These are phyloP conservation scores for Lichenothelia convexa DNA, from an alignment of 495 filamentous ascomycete species.

Conservation along the genomic window DNA sequence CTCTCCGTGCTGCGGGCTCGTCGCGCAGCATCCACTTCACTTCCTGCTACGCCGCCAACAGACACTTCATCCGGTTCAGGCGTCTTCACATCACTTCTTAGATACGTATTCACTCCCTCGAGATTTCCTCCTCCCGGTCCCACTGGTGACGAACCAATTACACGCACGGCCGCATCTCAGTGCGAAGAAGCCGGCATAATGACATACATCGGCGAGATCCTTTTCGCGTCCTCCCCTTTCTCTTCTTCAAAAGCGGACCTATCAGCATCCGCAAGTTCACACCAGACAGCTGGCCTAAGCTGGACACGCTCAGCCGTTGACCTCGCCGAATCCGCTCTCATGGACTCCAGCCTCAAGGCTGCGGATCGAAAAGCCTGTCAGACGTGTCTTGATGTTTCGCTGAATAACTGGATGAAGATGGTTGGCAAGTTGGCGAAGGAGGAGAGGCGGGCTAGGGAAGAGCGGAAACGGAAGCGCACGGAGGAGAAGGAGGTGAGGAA, in stretches of 20 bases:
- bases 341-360: background rate
- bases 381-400: constrained; percentile 7
- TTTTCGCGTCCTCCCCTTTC: constrained; percentile 41
- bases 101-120: constrained; percentile 3
- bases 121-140: constrained; percentile 45
- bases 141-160: constrained; percentile 45
- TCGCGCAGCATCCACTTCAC: constrained; percentile 24
- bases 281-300: constrained; percentile 6
- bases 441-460: too few species aligned
- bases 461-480: background rate
- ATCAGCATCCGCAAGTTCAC: background rate
- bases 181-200: constrained; percentile 77
- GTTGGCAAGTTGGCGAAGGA: constrained; percentile 6
- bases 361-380: constrained; percentile 7
- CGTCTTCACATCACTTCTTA: constrained; percentile 6
- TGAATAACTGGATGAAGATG: constrained; percentile 11
- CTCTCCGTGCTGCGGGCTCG: constrained; percentile 68
- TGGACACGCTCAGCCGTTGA: constrained; percentile 13
- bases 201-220: constrained; percentile 83
- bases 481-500: too few species aligned
- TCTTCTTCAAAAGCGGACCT: too few species aligned
- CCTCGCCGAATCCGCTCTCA: constrained; percentile 6
- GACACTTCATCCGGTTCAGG: constrained; percentile 5
- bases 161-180: constrained; percentile 33
- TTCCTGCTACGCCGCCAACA: background rate